phyloP scores from a whole-genome alignment of 371 early-diverging fungal species.

The Paraphysoderma sedebokerense region DNA sequence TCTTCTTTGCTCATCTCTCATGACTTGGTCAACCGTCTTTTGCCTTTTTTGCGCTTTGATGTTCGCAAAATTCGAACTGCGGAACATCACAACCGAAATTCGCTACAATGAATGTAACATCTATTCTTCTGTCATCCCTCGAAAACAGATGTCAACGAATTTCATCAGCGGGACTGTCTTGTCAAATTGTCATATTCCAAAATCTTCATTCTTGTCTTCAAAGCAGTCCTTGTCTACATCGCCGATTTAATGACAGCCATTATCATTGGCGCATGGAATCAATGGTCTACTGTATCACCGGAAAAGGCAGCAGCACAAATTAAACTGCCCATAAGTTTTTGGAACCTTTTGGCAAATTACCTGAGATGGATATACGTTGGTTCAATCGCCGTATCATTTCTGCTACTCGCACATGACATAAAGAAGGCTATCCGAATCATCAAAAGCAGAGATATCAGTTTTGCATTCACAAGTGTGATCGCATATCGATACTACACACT shows the following conservation, averaged over 20 bases:
- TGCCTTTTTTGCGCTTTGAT: too few species aligned
- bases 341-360: neutral
- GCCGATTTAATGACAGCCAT: constrained; percentile 53
- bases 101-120: too few species aligned
- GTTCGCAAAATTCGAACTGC: too few species aligned
- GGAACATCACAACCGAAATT: too few species aligned
- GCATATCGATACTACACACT: constrained; percentile 47
- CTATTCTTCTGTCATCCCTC: too few species aligned
- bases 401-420: constrained; percentile 50
- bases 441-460: constrained; percentile 49
- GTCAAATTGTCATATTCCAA: constrained; percentile 30
- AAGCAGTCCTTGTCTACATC: constrained; percentile 51
- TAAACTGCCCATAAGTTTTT: neutral
- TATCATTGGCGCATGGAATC: constrained; percentile 13
- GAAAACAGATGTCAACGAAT: constrained; percentile 67
- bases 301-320: neutral
- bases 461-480: constrained; percentile 51
- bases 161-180: constrained; percentile 25
- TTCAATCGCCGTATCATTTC: constrained; percentile 45
- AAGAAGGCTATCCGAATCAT: constrained; percentile 47
- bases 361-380: constrained; percentile 42
- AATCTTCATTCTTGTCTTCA: constrained; percentile 44
- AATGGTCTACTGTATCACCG: neutral
- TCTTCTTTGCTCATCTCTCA: too few species aligned
- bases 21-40: too few species aligned